Percentiles rank a stretch among this genome's conserved stretches.
These are phyloP conservation scores for Xylariaceae sp. DNA, from an alignment of 2,329 filamentous ascomycete species.

Conservation along the genomic window DNA sequence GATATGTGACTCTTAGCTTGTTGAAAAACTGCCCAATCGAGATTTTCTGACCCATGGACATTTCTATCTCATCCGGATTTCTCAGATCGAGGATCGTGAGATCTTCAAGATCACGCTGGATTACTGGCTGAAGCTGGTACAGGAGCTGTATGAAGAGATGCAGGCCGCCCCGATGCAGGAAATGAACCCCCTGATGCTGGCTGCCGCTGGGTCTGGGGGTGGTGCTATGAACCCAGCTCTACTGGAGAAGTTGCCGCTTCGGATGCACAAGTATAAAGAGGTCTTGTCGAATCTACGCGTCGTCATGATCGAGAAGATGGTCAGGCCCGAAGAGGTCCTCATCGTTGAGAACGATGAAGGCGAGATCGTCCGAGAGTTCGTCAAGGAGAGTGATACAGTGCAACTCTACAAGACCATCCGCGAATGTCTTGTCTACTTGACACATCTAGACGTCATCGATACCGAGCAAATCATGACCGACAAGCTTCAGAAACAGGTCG, in stretches of 20 bases:
- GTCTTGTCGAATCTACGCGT: constrained; percentile 89
- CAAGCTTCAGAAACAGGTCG: constrained; percentile 91
- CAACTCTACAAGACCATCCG: constrained; percentile 98
- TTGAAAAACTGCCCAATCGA: constrained; percentile 91
- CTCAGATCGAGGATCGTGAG: constrained; percentile 96
- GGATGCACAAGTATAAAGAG: constrained; percentile 97
- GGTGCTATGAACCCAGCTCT: constrained; percentile 81
- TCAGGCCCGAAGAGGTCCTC: constrained; percentile 92
- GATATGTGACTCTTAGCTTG: constrained; percentile 53
- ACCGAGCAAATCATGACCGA: constrained; percentile 99
- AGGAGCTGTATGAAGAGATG: constrained; percentile 98
- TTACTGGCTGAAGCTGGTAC: constrained; percentile 98
- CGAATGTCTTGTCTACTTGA: constrained; percentile 94
- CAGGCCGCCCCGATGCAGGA: constrained; percentile 92
- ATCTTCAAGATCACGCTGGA: constrained; percentile 99
- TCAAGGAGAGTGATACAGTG: constrained; percentile 98
- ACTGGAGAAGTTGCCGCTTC: constrained; percentile 85
- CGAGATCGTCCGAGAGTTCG: constrained; percentile 97
- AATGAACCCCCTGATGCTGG: constrained; percentile 80
- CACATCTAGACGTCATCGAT: constrained; percentile 93
- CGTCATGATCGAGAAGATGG: constrained; percentile 99
- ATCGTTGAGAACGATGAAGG: constrained; percentile 99
- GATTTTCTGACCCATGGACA: constrained; percentile 95
- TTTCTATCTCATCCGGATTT: constrained; percentile 97
- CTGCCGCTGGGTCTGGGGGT: constrained; percentile 67